Evolutionary conservation across 1,284 basidiomycete genomes (phyloP), one percentile per base, ranked within the genome.

Genomic region (Xerocomus tenax): DNA sequence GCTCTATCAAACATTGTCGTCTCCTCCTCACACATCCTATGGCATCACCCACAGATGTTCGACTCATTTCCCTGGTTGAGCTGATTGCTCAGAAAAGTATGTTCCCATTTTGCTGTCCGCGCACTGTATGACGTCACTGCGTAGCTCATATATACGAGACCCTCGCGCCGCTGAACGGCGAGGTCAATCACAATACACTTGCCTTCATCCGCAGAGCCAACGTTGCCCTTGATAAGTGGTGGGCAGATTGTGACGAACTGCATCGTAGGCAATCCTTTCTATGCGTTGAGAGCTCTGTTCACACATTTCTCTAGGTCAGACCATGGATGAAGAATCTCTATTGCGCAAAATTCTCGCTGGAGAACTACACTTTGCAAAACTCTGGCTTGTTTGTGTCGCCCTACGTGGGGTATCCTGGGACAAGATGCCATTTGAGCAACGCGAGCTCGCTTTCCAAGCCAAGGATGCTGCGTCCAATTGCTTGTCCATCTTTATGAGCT

Each of bases 301-400:
- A 65, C 30, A 45, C 3, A 9, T 15, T 49, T 5, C 40, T 56
- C 16, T 50, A 88, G 86, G 79, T 29, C 79, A 84, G 63, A 78
- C 79, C 3, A 86, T 91, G 77, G 86, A 88, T 52, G 88, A 91
- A 57, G 85, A 91, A 36, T 81, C 85, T 5, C 72, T 95, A 12
- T 75, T 92, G 38, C 82, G 90, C 47, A 91, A 90, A 66, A 82
- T 94, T 40, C 78, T 95, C 29, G 82, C 83, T 2, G 87, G 87
- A 8, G 92, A 96, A 61, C 73, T 94, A 52, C 84, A 92, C 60
- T 91, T 93, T 62, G 88, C 91, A 25, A 91, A 95, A 65, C 73
- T 96, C 5, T 96, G 92, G 91, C 80, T 94, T 29, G 86, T 92
- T 26, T 95, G 92, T 62, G 87, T 94, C 5, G 91, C 91, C 8